These are phyloP conservation scores for Saccharomycopsis fibuligera DNA, from an alignment of 805 yeast species.

Conservation along the genomic window DNA sequence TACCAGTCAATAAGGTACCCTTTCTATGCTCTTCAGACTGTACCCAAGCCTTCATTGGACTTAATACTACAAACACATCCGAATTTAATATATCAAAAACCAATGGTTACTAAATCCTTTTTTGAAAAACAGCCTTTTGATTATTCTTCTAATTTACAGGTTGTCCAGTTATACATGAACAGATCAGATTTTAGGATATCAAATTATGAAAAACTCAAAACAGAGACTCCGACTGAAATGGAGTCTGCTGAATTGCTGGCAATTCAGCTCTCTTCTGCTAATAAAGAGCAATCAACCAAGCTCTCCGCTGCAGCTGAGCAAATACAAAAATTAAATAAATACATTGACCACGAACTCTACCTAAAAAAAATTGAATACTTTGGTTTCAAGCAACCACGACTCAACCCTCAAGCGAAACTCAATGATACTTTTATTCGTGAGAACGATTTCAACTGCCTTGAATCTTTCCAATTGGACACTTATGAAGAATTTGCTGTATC, in stretches of 20 bases:
- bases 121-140: background rate
- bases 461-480: constrained; percentile 9
- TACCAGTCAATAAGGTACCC: background rate
- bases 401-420: background rate
- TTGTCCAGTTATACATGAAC: background rate
- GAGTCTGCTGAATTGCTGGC: too few species aligned
- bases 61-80: background rate
- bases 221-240: too few species aligned
- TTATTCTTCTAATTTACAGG: background rate
- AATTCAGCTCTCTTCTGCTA: too few species aligned
- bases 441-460: constrained; percentile 4
- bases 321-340: too few species aligned
- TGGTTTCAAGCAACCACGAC: constrained; percentile 1
- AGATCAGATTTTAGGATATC: constrained; percentile 1
- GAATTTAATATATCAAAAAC: background rate
- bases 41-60: constrained; percentile 9
- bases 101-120: background rate
- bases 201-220: too few species aligned
- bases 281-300: too few species aligned
- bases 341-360: background rate
- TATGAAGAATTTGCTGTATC: constrained; percentile 12
- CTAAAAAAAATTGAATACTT: constrained; percentile 6
- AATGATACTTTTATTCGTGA: constrained; percentile 8
- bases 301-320: too few species aligned
- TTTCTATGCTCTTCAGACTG: constrained; percentile 1